A percentile compares a stretch with the other conserved stretches of the same genome.
Conservation (phyloP, 805 yeast genomes). For the Pachysolen tannophilus region DNA sequence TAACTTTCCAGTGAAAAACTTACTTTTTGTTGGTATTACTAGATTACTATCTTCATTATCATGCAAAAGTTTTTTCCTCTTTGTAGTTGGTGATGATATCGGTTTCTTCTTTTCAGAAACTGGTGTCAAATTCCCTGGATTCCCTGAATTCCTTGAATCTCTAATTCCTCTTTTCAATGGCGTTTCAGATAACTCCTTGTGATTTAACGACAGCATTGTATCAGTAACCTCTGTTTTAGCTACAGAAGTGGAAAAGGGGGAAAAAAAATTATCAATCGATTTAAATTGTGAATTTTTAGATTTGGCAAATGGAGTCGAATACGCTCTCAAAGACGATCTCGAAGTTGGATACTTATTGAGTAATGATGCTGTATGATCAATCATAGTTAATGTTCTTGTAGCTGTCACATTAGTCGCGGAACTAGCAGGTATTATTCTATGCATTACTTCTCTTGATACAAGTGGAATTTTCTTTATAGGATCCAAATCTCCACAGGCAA, state of each 20-base stretch:
- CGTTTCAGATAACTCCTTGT: neutral
- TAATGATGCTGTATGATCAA: conserved; percentile 9
- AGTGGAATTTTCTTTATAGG: conserved; percentile 50
- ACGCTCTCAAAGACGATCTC: conserved; percentile 6
- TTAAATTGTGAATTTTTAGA: conserved; percentile 3
- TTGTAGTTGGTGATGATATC: conserved; percentile 16
- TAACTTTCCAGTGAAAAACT: conserved; percentile 11
- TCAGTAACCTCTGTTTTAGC: conserved; percentile 10
- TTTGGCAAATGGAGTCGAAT: conserved; percentile 6
- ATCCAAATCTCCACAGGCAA: conserved; percentile 60
- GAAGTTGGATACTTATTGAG: conserved; percentile 5
- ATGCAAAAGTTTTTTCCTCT: conserved; percentile 18
- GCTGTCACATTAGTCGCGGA: neutral
- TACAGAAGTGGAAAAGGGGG: neutral
- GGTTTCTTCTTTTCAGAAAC: neutral
- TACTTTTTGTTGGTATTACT: conserved; percentile 8
- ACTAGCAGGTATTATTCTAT: conserved; percentile 10
- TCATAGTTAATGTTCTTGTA: neutral
- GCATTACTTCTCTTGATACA: conserved; percentile 36
- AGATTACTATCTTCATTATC: conserved; percentile 4
- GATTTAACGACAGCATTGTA: neutral
- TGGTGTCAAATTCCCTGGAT: too few relatives aligned
- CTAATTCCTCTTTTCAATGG: too few relatives aligned
- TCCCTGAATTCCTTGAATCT: too few relatives aligned
- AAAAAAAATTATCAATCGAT: conserved; percentile 1